Conservation (phyloP, 2,329 filamentous ascomycete genomes). For the Chaetomium olivaceum region DNA sequence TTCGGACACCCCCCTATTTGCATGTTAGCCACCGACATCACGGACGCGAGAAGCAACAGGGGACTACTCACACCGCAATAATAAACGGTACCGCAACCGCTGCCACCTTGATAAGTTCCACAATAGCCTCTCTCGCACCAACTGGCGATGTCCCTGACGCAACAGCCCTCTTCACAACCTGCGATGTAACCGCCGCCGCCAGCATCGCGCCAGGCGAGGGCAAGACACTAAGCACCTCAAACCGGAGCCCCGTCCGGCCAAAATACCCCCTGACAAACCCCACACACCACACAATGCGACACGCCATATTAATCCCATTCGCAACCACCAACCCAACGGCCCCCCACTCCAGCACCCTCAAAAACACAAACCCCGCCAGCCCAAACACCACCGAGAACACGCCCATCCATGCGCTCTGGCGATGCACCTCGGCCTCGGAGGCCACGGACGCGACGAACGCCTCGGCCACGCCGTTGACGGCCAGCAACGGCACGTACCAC, state of each 20-base stretch:
- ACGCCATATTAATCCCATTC: slow-evolving; percentile 86
- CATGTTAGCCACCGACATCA: slow-evolving; percentile 36
- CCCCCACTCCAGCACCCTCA: slow-evolving; percentile 68
- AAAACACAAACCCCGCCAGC: slow-evolving; percentile 69
- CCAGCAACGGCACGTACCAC: slow-evolving; percentile 90
- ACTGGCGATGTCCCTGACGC: slow-evolving; percentile 29
- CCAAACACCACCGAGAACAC: slow-evolving; percentile 77
- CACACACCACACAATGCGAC: slow-evolving; percentile 79
- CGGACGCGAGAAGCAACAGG: background rate
- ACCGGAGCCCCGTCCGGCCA: slow-evolving; percentile 42
- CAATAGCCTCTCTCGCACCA: slow-evolving; percentile 37
- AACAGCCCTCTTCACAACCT: slow-evolving; percentile 41
- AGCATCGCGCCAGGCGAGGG: slow-evolving; percentile 48
- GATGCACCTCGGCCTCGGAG: slow-evolving; percentile 69
- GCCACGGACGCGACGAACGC: slow-evolving; percentile 91
- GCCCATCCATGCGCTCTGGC: slow-evolving; percentile 82
- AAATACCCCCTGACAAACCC: slow-evolving; percentile 72
- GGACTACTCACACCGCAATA: slow-evolving; percentile 59
- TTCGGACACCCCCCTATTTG: slow-evolving; percentile 54
- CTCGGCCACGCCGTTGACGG: slow-evolving; percentile 87
- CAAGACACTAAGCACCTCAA: slow-evolving; percentile 46
- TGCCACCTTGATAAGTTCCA: slow-evolving; percentile 50
- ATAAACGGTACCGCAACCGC: slow-evolving; percentile 54
- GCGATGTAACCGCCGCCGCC: slow-evolving; percentile 47
- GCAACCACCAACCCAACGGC: slow-evolving; percentile 80